Conservation (phyloP, 2,329 filamentous ascomycete species). For the Fusarium camptoceras region DNA sequence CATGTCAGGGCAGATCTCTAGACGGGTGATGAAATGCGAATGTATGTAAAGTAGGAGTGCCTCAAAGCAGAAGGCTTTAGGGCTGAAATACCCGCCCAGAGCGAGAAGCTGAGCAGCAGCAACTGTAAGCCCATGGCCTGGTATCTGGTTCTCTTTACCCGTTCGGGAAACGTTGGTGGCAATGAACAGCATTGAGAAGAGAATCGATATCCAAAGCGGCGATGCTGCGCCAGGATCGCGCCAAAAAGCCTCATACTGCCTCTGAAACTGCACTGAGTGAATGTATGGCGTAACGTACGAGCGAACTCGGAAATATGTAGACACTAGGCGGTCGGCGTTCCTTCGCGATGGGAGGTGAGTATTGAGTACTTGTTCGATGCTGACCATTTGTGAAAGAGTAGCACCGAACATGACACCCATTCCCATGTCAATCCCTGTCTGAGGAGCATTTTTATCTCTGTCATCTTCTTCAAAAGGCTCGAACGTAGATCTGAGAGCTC, state of each 20-base stretch:
- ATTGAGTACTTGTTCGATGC: not conserved
- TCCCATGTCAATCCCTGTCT: not conserved
- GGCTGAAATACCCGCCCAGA: not conserved
- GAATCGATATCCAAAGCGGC: not conserved
- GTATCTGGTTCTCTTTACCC: not conserved
- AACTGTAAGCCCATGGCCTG: not conserved
- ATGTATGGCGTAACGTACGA: not conserved
- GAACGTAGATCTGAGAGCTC: not conserved
- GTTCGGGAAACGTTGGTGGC: not conserved
- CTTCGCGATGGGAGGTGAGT: not conserved
- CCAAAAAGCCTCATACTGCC: slow-evolving; percentile 4
- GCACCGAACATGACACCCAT: not conserved
- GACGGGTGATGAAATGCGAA: not conserved
- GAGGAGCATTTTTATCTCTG: not conserved
- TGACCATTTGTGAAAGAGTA: not conserved
- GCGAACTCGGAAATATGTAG: not conserved
- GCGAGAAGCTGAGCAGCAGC: not conserved
- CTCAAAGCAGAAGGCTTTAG: not conserved
- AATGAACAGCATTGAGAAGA: slow-evolving; percentile 1
- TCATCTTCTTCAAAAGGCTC: not conserved
- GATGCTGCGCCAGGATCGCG: not conserved
- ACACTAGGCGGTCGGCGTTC: not conserved
- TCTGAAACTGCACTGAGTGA: not conserved
- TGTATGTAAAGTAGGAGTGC: not conserved
- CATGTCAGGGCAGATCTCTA: not conserved